Base-by-base conservation (phyloP, 305 asterid genomes). In the Solanum hybrid region DNA sequence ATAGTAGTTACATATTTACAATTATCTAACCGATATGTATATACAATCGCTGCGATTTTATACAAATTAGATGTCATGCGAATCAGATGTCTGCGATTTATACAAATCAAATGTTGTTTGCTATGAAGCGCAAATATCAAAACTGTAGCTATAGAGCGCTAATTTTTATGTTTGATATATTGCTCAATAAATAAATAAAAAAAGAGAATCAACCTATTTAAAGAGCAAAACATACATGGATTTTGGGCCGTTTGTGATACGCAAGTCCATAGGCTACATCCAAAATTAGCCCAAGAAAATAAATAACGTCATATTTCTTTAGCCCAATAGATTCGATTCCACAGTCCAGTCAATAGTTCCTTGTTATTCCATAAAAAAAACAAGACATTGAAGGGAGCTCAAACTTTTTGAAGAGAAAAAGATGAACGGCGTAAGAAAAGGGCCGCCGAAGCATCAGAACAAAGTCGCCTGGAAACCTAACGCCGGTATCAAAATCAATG, bases 381-480 rank as follows among this genome's bases (percentile, higher is more conserved):
- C 27, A 11, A 51, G 14, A 26, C 9, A 85, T 19, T 17, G 88
- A 45, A 29, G 88, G 5, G 22, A 35, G 56, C 1, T 66, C 0
- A 42, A 6, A 9, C 14, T 40, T 42, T 15, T 27, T 60, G 69
- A 6, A 34, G 17, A 22, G 13, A 87, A 51, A 38, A 81, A 91
- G 89, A 95, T 95, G 98, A 96, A 94, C 90, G 69, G 94, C 93
- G 89, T 86, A 86, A 85, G 93, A 38, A 92, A 91, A 79, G 98
- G 98, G 86, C 97, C 97, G 81, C 98, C 96, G n/a, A 97, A 95
- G 93, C 99, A 97, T 95, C 96, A 94, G 90, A 97, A 97, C 95
- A 93, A 90, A 90, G 88, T 90, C 90, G 99, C 98, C 29, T 97
- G 99, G 99, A 95, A 94, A 80, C 97, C 99, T 19, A 89, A 95